Evolutionary conservation across 2,329 filamentous ascomycete genomes (phyloP).

Genomic region (Fusarium pilosicola): DNA sequence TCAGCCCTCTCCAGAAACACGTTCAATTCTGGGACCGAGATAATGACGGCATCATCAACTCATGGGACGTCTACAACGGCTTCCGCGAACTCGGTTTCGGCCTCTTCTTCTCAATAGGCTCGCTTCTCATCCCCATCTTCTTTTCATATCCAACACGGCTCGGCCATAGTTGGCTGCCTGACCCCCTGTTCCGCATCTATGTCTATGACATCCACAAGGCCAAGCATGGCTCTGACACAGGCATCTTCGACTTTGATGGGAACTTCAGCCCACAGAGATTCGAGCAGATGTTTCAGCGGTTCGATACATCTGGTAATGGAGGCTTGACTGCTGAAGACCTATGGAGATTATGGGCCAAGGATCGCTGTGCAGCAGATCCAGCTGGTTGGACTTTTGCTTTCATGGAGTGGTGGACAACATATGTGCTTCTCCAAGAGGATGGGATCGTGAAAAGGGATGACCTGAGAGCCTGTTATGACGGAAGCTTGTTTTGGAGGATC

Average conservation of each 20-base stretch:
- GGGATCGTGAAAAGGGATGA: too few relatives aligned
- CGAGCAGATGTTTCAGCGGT: conserved; percentile 61
- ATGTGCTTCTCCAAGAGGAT: too few relatives aligned
- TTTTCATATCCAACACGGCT: conserved; percentile 57
- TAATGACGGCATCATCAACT: conserved; percentile 52
- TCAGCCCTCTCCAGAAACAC: conserved; percentile 50
- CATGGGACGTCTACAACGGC: conserved; percentile 52
- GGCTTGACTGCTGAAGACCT: conserved; percentile 51
- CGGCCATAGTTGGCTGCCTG: conserved; percentile 50
- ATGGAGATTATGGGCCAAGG: conserved; percentile 34
- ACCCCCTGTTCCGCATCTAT: conserved; percentile 52
- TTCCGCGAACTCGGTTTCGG: conserved; percentile 55
- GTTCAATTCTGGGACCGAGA: conserved; percentile 55
- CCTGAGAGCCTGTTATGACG: too few relatives aligned
- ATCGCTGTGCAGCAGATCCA: too few relatives aligned
- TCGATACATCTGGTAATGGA: conserved; percentile 51
- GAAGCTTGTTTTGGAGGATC: too few relatives aligned
- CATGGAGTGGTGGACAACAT: too few relatives aligned
- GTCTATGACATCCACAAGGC: conserved; percentile 53
- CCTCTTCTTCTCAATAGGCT: conserved; percentile 29
- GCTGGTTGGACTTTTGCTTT: too few relatives aligned
- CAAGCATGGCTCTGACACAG: conserved; percentile 57
- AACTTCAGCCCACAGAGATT: conserved; percentile 61
- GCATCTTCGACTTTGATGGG: conserved; percentile 59
- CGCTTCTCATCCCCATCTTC: conserved; percentile 53